Evolutionary conservation across 805 yeast genomes (phyloP).

Genomic region (Candida xyloterini): DNA sequence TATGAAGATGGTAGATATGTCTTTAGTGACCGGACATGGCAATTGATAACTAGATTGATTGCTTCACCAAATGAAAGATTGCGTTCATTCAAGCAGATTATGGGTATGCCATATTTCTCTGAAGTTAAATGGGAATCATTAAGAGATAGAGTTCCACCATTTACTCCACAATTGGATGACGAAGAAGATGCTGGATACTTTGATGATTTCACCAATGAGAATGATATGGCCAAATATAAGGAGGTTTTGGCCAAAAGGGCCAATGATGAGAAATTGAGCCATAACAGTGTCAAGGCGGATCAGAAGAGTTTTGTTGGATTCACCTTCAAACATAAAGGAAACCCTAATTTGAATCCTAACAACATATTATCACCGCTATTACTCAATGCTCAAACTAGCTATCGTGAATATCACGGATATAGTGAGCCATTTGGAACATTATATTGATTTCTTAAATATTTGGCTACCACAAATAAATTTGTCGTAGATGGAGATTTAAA

Average conservation of each 20-base stretch:
- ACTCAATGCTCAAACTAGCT: conserved; percentile 23
- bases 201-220: conserved; percentile 95
- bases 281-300: conserved; percentile 53
- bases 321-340: conserved; percentile 83
- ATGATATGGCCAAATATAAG: conserved; percentile 95
- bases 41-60: conserved; percentile 70
- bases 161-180: conserved; percentile 92
- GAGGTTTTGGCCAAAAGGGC: conserved; percentile 93
- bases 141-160: conserved; percentile 80
- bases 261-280: conserved; percentile 77
- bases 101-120: conserved; percentile 72
- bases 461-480: not conserved
- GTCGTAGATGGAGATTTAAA: not conserved
- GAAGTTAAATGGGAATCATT: conserved; percentile 78
- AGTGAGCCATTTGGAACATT: conserved; percentile 37
- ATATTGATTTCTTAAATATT: conserved; percentile 20
- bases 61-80: conserved; percentile 76
- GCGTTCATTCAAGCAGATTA: conserved; percentile 77
- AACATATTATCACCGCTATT: conserved; percentile 34
- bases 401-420: conserved; percentile 24
- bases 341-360: conserved; percentile 47
- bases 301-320: conserved; percentile 87
- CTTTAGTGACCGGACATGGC: conserved; percentile 96
- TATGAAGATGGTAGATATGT: conserved; percentile 89
- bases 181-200: conserved; percentile 99